A percentile compares a stretch with the other conserved stretches of the same genome.
Evolutionary conservation across 306 rosid genomes (phyloP).

Genomic region (Mucuna pruriens): DNA sequence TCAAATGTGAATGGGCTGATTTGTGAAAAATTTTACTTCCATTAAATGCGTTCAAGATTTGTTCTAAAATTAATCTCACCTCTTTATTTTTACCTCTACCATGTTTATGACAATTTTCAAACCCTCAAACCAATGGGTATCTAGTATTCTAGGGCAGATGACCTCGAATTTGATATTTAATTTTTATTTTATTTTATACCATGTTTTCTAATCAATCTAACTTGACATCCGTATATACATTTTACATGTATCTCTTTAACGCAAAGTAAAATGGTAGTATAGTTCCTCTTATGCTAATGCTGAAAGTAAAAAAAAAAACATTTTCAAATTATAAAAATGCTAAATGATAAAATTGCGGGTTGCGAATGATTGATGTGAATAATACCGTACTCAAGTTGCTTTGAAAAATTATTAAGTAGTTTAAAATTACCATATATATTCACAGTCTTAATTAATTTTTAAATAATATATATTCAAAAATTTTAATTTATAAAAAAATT

Average conservation of each 20-base stretch:
- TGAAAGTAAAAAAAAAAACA: background rate
- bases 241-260: background rate
- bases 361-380: too few relatives aligned
- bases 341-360: background rate
- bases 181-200: too few relatives aligned
- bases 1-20: background rate
- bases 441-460: too few relatives aligned
- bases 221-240: background rate
- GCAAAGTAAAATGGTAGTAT: background rate
- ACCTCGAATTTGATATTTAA: background rate
- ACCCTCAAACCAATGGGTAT: background rate
- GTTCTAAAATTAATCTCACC: background rate
- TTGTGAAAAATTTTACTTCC: background rate
- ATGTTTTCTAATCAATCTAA: background rate
- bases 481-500: too few relatives aligned
- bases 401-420: too few relatives aligned
- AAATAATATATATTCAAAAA: too few relatives aligned
- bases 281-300: background rate
- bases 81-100: background rate
- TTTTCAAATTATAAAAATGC: background rate
- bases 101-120: background rate
- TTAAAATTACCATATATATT: too few relatives aligned
- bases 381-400: too few relatives aligned
- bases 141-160: background rate
- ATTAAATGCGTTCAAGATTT: background rate